These are phyloP conservation scores for Aureoboletus auriporus DNA, from an alignment of 768 basidiomycete genomes.

Conservation along the genomic window DNA sequence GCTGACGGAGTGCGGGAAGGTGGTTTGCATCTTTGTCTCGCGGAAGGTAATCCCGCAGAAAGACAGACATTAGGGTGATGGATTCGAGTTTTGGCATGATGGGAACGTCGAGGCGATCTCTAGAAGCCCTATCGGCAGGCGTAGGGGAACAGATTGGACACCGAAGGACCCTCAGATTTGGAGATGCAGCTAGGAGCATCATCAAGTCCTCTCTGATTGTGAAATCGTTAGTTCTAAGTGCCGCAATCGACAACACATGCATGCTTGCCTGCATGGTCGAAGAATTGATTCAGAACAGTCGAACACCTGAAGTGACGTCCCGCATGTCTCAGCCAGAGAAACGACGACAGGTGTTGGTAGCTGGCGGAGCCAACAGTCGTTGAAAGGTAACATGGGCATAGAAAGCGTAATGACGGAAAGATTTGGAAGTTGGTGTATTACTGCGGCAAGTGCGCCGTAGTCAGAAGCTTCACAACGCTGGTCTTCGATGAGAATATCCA, in stretches of 20 bases:
- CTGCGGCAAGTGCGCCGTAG: slow-evolving; percentile 18
- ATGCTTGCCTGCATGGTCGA: slow-evolving; percentile 26
- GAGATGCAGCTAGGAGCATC: slow-evolving; percentile 20
- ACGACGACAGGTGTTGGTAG: slow-evolving; percentile 18
- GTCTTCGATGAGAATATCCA: slow-evolving; percentile 23
- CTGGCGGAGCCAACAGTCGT: slow-evolving; percentile 25
- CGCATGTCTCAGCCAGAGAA: slow-evolving; percentile 25
- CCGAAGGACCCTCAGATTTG: slow-evolving; percentile 26
- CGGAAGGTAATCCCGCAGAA: slow-evolving; percentile 28
- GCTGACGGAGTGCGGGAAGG: slow-evolving; percentile 27
- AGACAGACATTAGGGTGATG: slow-evolving; percentile 24
- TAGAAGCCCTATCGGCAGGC: slow-evolving; percentile 17
- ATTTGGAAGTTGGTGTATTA: slow-evolving; percentile 25
- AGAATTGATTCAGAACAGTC: slow-evolving; percentile 29
- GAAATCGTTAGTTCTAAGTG: background rate
- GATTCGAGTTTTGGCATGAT: slow-evolving; percentile 26
- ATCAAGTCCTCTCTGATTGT: slow-evolving; percentile 25
- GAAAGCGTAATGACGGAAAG: slow-evolving; percentile 23
- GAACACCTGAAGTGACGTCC: slow-evolving; percentile 23
- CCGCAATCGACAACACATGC: background rate
- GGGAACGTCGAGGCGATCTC: slow-evolving; percentile 19
- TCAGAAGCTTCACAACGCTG: slow-evolving; percentile 24
- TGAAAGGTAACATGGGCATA: slow-evolving; percentile 23
- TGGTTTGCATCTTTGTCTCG: slow-evolving; percentile 24
- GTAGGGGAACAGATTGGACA: slow-evolving; percentile 27